Percentiles rank a stretch among this genome's conserved stretches.
These are phyloP conservation scores for Dictyostelium intermedium DNA, from an alignment of 78 protist genomes.

Conservation along the genomic window DNA sequence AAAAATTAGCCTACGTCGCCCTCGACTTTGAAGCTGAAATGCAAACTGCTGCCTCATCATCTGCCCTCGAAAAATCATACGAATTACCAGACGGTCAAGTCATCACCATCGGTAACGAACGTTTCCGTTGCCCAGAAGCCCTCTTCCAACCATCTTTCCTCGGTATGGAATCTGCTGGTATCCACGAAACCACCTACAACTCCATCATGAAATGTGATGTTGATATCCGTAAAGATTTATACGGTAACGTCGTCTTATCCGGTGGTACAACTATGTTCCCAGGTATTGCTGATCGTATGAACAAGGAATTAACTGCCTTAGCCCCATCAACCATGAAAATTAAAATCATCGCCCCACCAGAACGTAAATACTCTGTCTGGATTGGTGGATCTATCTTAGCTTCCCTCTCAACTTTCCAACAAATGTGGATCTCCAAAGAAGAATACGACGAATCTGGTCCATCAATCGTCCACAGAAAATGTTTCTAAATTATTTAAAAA, in stretches of 20 bases:
- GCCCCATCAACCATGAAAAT: constrained; percentile 94
- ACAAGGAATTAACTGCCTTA: constrained; percentile 78
- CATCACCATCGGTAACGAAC: constrained; percentile 89
- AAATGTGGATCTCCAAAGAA: constrained; percentile 95
- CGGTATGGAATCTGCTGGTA: constrained; percentile 93
- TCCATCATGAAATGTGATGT: constrained; percentile 94
- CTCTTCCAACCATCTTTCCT: constrained; percentile 95
- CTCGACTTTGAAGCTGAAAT: constrained; percentile 86
- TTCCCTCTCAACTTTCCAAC: constrained; percentile 94
- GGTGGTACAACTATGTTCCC: constrained; percentile 96
- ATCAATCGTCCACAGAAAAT: constrained; percentile 95
- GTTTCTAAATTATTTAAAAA: constrained; percentile 94
- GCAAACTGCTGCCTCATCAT: constrained; percentile 84
- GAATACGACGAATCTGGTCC: constrained; percentile 97
- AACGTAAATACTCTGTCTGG: constrained; percentile 98
- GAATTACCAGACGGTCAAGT: constrained; percentile 91
- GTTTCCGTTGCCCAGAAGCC: constrained; percentile 93
- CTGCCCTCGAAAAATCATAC: constrained; percentile 89
- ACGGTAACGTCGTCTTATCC: constrained; percentile 92
- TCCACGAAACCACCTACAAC: constrained; percentile 92
- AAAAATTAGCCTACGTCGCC: constrained; percentile 83
- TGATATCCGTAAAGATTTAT: constrained; percentile 94
- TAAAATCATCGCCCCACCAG: constrained; percentile 94
- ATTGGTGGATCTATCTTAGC: constrained; percentile 98
- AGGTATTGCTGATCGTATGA: constrained; percentile 93